phyloP scores from a whole-genome alignment of 2,329 filamentous ascomycete species.

The Aspergillus niger region DNA sequence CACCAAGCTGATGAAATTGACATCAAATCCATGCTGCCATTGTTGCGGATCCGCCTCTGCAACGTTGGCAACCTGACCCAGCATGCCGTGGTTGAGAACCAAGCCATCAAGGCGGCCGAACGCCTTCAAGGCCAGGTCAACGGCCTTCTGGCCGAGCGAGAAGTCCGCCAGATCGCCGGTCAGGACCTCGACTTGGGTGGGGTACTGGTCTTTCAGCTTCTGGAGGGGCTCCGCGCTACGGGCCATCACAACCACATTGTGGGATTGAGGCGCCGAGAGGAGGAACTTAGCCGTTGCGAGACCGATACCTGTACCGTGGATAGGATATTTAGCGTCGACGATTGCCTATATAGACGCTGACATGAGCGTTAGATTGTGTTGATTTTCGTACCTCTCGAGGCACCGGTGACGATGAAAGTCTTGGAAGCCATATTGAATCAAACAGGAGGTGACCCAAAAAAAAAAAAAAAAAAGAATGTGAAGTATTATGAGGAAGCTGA shows the following conservation, averaged over 20 bases:
- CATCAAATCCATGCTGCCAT: conserved; percentile 75
- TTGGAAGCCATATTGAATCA: conserved; percentile 53
- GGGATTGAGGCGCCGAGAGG: conserved; percentile 51
- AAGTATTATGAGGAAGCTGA: not conserved
- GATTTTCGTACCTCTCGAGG: conserved; percentile 56
- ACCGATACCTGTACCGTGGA: conserved; percentile 56
- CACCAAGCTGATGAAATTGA: conserved; percentile 84
- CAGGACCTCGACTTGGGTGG: conserved; percentile 57
- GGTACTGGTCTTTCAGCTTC: conserved; percentile 56
- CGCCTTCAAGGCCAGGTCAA: conserved; percentile 63
- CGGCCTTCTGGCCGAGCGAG: conserved; percentile 60
- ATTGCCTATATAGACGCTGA: not conserved
- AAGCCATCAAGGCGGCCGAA: conserved; percentile 78
- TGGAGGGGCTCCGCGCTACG: conserved; percentile 57
- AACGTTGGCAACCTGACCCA: conserved; percentile 72
- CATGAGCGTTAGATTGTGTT: not conserved
- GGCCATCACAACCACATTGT: conserved; percentile 61
- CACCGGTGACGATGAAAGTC: conserved; percentile 69
- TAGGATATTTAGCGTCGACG: not conserved
- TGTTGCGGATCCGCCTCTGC: conserved; percentile 67
- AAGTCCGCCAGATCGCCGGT: conserved; percentile 60
- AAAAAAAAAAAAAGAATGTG: not conserved
- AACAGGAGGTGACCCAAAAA: not conserved
- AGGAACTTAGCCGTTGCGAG: conserved; percentile 62
- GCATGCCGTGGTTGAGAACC: conserved; percentile 84